Evolutionary conservation across 2,329 filamentous ascomycete genomes (phyloP), one percentile per base, ranked within the genome.

Genomic region (Fusarium sp.): DNA sequence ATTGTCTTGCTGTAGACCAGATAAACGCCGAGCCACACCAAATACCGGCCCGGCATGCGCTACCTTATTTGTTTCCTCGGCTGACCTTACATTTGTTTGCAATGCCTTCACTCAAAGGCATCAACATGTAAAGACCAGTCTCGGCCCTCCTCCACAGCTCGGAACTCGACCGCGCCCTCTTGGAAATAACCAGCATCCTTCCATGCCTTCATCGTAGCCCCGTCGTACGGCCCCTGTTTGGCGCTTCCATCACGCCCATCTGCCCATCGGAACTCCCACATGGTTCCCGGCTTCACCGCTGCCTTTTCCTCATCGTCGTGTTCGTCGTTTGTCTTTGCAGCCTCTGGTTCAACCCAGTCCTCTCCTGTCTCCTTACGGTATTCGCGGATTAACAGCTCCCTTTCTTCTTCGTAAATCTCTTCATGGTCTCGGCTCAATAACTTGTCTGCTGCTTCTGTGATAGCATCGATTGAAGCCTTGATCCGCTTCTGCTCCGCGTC

Each of bases 231-330:
- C 0, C 96, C 96, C 77, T 99, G 93, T 58, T 87, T 86, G 46
- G 88, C 86, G 12, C 87, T 92, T 26, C 88, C 91, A 74, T 97
- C 95, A 39, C 94, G 86, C 19, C 92, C 93, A 76, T 97, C 94
- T 38, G 89, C 90, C 96, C 96, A 99, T 59, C 93, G 87, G 77
- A 93, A 99, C 78, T 98, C 92, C 94, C 95, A 99, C 71, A 72
- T 75, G 19, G 65, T 68, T 36, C 68, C 72, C 49, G 60, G 52
- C 40, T 68, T 62, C 64, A 71, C 57, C 55, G 66, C 44, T 52
- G 54, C 21, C 21, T 52, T 54, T 28, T 62, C 42, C n/a, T 17
- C 46, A 42, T 68, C 56, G n/a, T 62, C 56, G 21, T 64, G 56
- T 14, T 69, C 62, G 47, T 67, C 58, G 32, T 73, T 73, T 19